Evolutionary conservation across 176 grass and related monocot genomes (phyloP), one percentile per base, ranked within the genome.

Genomic region (Eragrostis nindensis): DNA sequence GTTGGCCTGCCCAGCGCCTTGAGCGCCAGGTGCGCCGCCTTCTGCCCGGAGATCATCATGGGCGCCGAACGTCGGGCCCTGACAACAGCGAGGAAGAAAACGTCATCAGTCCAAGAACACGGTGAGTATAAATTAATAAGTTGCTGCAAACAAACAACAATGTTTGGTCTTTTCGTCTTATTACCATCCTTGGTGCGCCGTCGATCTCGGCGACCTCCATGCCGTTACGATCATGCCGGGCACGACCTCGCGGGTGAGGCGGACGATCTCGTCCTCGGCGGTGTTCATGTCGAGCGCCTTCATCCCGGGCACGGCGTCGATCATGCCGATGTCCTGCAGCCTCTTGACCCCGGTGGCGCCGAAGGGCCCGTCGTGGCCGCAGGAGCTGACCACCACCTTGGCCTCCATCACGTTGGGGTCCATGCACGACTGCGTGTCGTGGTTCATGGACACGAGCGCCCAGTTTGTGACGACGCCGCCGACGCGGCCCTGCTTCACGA

Each of bases 151-250:
- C n/a, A n/a, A n/a, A n/a, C n/a, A n/a, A n/a, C 42, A 44, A 10
- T 49, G 44, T 17, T 50, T 1, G 59, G 49, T 16, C 62, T 44
- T 5, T 17, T 16, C 68, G 32, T 38, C 3, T 17, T 47, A n/a
- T n/a, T n/a, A 18, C 95, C 96, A 99, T 99, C 83, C 96, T 95
- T 0, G 96, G 96, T 18, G 96, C 89, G 38, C 90, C 96, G 46
- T 99, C 96, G 22, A 99, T 99, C 88, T 99, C 96, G 11, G 96
- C 96, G 29, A 95, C 96, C 84, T 99, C 96, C 96, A 99, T 99
- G 3, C 96, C 96, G 52, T 99, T 70, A 95, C 88, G 71, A 95
- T 99, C 92, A 99, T 99, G 47, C 92, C 90, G 0, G 92, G 96
- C 30, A 99, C 90, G 52, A 99, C 74, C 86, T 99, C 96, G 25